Evolutionary conservation across 495 filamentous ascomycete species (phyloP).

Genomic region (Cryomyces antarcticus): DNA sequence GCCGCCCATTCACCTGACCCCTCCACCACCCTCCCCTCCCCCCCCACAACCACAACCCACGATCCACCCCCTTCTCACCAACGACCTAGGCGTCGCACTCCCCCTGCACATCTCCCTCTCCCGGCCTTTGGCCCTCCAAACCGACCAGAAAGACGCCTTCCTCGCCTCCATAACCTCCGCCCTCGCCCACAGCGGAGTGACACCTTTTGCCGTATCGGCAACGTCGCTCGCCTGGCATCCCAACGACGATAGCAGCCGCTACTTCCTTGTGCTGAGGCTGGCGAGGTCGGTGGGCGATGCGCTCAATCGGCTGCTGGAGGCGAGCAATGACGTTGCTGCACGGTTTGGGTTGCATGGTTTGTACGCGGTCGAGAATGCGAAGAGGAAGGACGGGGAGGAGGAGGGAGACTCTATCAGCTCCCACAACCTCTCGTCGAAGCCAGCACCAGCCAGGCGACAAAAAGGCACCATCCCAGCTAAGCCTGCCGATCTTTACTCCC

Average conservation of each 20-base stretch:
- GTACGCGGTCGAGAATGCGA: not conserved
- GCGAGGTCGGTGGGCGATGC: not conserved
- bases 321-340: not conserved
- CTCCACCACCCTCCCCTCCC: too few species aligned
- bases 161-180: conserved; percentile 21
- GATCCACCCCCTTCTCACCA: conserved; percentile 40
- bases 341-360: not conserved
- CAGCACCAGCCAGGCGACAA: too few species aligned
- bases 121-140: conserved; percentile 43
- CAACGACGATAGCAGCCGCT: conserved; percentile 55
- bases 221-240: conserved; percentile 41
- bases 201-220: conserved; percentile 30
- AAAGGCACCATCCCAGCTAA: not conserved
- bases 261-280: conserved; percentile 66
- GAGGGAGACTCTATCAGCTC: conserved; percentile 1
- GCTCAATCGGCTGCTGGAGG: not conserved
- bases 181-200: conserved; percentile 23
- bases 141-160: conserved; percentile 44
- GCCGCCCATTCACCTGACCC: too few species aligned
- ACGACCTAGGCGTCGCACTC: conserved; percentile 54
- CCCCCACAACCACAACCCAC: not conserved
- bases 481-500: not conserved
- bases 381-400: conserved; percentile 2
- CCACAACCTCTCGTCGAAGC: not conserved
- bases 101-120: conserved; percentile 87